Conservation (phyloP, 805 yeast species). For the Metschnikowia similis region DNA sequence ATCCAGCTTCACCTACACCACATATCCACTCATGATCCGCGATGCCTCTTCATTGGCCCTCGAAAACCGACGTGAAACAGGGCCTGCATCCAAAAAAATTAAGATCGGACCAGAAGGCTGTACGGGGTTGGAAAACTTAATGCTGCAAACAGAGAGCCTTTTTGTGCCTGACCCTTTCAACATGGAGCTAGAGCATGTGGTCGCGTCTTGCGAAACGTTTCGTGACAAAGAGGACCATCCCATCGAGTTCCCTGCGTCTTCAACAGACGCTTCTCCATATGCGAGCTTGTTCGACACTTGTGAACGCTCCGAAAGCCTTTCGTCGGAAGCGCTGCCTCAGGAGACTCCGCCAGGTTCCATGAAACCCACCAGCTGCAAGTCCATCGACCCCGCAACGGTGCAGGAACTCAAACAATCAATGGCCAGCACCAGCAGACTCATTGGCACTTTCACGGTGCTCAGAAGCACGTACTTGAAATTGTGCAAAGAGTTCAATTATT, state of each 20-base stretch:
- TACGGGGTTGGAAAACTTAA: slow-evolving; percentile 11
- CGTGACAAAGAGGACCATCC: background rate
- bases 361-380: background rate
- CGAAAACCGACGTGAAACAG: background rate
- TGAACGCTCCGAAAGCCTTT: slow-evolving; percentile 12
- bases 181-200: slow-evolving; percentile 1
- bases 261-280: slow-evolving; percentile 12
- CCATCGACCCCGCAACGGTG: slow-evolving; percentile 15
- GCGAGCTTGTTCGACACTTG: slow-evolving; percentile 10
- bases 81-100: background rate
- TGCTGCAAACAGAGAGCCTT: slow-evolving; percentile 10
- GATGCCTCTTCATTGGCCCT: background rate
- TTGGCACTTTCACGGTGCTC: slow-evolving; percentile 30
- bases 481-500: slow-evolving; percentile 35
- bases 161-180: slow-evolving; percentile 1
- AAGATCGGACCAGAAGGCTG: background rate
- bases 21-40: background rate
- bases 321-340: slow-evolving; percentile 8
- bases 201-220: background rate
- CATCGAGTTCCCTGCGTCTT: slow-evolving; percentile 4
- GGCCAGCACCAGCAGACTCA: slow-evolving; percentile 23
- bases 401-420: slow-evolving; percentile 20
- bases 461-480: slow-evolving; percentile 34
- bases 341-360: background rate
- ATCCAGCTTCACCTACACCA: background rate